A percentile compares a stretch with the other conserved stretches of the same genome.
These are phyloP conservation scores for Amauroascus verrucosus DNA, from an alignment of 2,329 filamentous ascomycete genomes.

Conservation along the genomic window DNA sequence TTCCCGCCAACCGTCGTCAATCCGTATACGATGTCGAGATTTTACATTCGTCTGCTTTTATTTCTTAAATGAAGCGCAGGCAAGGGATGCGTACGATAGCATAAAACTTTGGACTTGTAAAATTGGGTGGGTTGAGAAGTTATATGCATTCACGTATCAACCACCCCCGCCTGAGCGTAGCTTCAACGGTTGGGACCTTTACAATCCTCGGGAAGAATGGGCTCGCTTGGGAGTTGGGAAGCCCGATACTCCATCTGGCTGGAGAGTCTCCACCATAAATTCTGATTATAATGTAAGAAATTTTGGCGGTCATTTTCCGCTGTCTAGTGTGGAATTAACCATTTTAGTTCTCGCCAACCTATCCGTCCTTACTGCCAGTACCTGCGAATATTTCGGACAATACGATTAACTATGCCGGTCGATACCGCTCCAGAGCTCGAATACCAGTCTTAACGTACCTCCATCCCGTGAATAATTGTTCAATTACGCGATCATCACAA, in stretches of 20 bases:
- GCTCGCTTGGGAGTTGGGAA: slow-evolving; percentile 75
- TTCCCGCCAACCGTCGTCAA: slow-evolving; percentile 63
- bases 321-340: slow-evolving; percentile 17
- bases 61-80: slow-evolving; percentile 62
- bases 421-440: slow-evolving; percentile 77
- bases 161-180: slow-evolving; percentile 62
- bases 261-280: slow-evolving; percentile 87
- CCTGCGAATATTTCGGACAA: slow-evolving; percentile 92
- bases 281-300: slow-evolving; percentile 58
- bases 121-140: slow-evolving; percentile 70
- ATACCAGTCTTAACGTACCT: slow-evolving; percentile 88
- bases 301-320: background rate
- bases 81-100: slow-evolving; percentile 77
- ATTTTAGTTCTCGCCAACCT: slow-evolving; percentile 71
- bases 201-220: slow-evolving; percentile 78
- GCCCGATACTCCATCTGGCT: slow-evolving; percentile 67
- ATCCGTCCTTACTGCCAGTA: slow-evolving; percentile 74
- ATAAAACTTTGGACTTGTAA: slow-evolving; percentile 73
- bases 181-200: slow-evolving; percentile 71
- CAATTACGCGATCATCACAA: slow-evolving; percentile 89
- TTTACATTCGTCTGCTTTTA: slow-evolving; percentile 91
- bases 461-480: slow-evolving; percentile 94
- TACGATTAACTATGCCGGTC: slow-evolving; percentile 82
- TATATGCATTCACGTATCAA: slow-evolving; percentile 82
- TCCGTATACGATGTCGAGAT: slow-evolving; percentile 81